phyloP scores from a whole-genome alignment of 176 grass and related monocot genomes.

The Aegilops umbellulata region DNA sequence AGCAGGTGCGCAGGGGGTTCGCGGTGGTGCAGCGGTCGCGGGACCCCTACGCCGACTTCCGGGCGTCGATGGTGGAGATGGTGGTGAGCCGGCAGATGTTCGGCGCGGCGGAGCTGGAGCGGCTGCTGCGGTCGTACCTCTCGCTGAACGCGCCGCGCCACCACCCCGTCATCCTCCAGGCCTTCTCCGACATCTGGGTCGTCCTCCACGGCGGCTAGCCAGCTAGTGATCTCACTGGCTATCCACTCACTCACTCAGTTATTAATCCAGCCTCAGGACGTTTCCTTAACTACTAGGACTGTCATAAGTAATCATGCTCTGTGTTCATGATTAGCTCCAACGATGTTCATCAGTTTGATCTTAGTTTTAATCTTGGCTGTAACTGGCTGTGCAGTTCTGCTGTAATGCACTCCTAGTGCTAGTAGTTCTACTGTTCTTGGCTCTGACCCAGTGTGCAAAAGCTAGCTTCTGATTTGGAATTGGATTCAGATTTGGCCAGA shows the following conservation, averaged over 20 bases:
- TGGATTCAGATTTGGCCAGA: slow-evolving; percentile 26
- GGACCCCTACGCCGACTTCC: slow-evolving; percentile 87
- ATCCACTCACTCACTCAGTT: background rate
- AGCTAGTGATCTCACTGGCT: background rate
- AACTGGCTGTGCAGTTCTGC: background rate
- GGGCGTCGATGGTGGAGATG: slow-evolving; percentile 97
- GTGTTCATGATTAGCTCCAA: background rate
- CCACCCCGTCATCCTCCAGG: slow-evolving; percentile 90
- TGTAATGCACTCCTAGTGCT: background rate
- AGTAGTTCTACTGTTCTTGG: background rate
- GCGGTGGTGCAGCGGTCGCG: slow-evolving; percentile 83
- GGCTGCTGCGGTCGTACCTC: slow-evolving; percentile 80
- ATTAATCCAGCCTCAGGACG: background rate
- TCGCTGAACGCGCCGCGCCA: slow-evolving; percentile 76
- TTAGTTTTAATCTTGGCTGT: background rate
- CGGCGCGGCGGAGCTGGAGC: slow-evolving; percentile 70
- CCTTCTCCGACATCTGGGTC: slow-evolving; percentile 96
- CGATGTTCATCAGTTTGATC: background rate
- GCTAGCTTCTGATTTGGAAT: slow-evolving; percentile 33
- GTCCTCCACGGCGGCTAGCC: slow-evolving; percentile 55
- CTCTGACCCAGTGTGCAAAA: background rate
- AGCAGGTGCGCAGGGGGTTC: slow-evolving; percentile 56
- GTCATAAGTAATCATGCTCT: background rate
- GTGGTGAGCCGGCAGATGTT: slow-evolving; percentile 75
- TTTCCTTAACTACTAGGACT: background rate